Evolutionary conservation across 768 basidiomycete genomes (phyloP).

Genomic region (Suillus alpinus): DNA sequence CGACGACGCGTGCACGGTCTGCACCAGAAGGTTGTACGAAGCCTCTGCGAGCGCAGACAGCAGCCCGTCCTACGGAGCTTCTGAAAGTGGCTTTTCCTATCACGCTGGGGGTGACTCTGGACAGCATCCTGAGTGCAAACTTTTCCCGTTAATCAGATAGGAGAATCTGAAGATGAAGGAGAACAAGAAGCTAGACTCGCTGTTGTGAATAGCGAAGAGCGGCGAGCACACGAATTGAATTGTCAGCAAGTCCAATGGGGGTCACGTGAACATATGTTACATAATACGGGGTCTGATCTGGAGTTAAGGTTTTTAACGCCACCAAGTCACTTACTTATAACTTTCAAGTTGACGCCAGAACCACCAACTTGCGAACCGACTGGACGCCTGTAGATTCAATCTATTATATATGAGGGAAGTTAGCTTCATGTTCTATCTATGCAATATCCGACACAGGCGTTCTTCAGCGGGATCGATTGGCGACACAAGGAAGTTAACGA

Average conservation of each 20-base stretch:
- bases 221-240: neutral
- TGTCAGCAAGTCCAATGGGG: neutral
- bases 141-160: conserved; percentile 1
- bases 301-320: neutral
- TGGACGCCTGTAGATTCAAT: neutral
- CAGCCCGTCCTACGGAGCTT: conserved; percentile 20
- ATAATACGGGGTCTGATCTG: neutral
- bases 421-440: neutral
- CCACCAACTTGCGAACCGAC: neutral
- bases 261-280: neutral
- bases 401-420: neutral
- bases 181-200: conserved; percentile 7
- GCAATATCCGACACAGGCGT: neutral
- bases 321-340: neutral
- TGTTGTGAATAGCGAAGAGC: conserved; percentile 2
- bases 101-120: conserved; percentile 46
- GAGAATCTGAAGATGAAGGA: conserved; percentile 11
- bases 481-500: neutral
- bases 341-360: neutral
- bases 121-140: conserved; percentile 44
- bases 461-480: neutral
- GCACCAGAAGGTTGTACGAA: conserved; percentile 83
- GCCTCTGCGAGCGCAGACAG: conserved; percentile 41
- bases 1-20: conserved; percentile 68
- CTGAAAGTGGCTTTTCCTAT: conserved; percentile 23